Percentiles rank a stretch among this genome's conserved stretches.
Evolutionary conservation across 2,329 filamentous ascomycete genomes (phyloP).

Genomic region (Aspergillus terreus): DNA sequence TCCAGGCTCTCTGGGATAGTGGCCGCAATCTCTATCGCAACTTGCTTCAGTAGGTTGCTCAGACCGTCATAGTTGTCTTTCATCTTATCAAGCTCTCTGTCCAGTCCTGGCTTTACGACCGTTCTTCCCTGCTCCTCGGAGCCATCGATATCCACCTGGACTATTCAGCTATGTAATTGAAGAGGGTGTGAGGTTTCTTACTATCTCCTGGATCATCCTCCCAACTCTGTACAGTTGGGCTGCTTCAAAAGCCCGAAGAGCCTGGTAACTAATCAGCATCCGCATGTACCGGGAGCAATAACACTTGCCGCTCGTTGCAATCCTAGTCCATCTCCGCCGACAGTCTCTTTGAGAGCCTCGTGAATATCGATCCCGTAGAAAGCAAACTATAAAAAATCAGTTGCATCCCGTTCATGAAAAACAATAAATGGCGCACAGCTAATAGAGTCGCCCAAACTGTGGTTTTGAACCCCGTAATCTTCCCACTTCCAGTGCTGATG

Average conservation of each 20-base stretch:
- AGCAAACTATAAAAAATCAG: conserved; percentile 55
- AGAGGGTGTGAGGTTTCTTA: conserved; percentile 21
- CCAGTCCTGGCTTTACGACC: conserved; percentile 68
- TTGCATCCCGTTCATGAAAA: conserved; percentile 4
- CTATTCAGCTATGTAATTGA: conserved; percentile 7
- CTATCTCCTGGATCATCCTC: conserved; percentile 64
- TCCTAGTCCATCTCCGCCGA: conserved; percentile 49
- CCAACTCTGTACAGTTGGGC: conserved; percentile 63
- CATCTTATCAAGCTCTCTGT: conserved; percentile 70
- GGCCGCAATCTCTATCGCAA: conserved; percentile 61
- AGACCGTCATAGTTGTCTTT: conserved; percentile 77
- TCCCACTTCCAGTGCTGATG: conserved; percentile 53
- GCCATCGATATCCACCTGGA: conserved; percentile 70
- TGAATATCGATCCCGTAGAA: conserved; percentile 67
- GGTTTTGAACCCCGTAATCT: conserved; percentile 55
- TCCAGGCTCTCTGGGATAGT: conserved; percentile 58
- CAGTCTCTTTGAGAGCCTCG: conserved; percentile 58
- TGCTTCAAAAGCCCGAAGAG: conserved; percentile 59
- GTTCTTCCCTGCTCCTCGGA: conserved; percentile 69
- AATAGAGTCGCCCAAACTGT: conserved; percentile 72
- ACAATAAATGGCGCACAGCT: conserved; percentile 34
- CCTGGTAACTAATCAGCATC: conserved; percentile 32
- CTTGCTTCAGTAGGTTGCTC: conserved; percentile 65
- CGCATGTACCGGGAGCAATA: not conserved
- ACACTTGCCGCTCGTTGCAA: conserved; percentile 53